phyloP scores from a whole-genome alignment of 2,329 filamentous ascomycete genomes.

The Botrytis elliptica region DNA sequence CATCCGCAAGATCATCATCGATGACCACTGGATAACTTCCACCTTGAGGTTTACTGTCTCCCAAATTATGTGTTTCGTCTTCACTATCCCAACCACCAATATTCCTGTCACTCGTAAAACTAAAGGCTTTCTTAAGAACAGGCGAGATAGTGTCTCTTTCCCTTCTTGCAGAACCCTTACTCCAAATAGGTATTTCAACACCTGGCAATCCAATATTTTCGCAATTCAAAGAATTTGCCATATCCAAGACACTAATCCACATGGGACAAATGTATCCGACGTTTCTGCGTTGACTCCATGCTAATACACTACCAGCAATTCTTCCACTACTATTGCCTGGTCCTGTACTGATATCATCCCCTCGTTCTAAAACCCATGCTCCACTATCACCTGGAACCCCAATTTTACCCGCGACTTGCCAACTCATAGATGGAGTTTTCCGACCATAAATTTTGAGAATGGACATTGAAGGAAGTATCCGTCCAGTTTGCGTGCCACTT shows the following conservation, averaged over 20 bases:
- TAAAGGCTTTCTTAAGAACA: neutral
- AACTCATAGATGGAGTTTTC: conserved; percentile 72
- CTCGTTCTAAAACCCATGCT: conserved; percentile 90
- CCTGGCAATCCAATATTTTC: conserved; percentile 69
- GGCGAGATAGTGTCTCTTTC: neutral
- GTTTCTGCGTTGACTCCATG: conserved; percentile 76
- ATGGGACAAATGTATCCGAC: conserved; percentile 94
- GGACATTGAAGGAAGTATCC: conserved; percentile 73
- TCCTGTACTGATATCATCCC: conserved; percentile 92
- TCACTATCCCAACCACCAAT: conserved; percentile 4
- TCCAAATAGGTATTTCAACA: conserved; percentile 41
- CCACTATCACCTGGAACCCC: conserved; percentile 86
- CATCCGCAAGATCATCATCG: conserved; percentile 11
- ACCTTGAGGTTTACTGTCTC: neutral
- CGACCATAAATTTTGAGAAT: conserved; percentile 87
- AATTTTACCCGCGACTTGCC: conserved; percentile 55
- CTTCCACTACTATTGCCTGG: conserved; percentile 63
- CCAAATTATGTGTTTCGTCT: neutral
- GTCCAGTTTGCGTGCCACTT: conserved; percentile 75
- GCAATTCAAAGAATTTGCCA: conserved; percentile 73
- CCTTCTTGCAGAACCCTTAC: neutral
- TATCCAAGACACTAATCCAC: conserved; percentile 85
- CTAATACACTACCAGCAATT: conserved; percentile 86
- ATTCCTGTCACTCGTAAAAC: neutral
- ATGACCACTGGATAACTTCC: neutral